Evolutionary conservation across 768 basidiomycete genomes (phyloP), one percentile per base, ranked within the genome.

Genomic region (Lactarius sp.): DNA sequence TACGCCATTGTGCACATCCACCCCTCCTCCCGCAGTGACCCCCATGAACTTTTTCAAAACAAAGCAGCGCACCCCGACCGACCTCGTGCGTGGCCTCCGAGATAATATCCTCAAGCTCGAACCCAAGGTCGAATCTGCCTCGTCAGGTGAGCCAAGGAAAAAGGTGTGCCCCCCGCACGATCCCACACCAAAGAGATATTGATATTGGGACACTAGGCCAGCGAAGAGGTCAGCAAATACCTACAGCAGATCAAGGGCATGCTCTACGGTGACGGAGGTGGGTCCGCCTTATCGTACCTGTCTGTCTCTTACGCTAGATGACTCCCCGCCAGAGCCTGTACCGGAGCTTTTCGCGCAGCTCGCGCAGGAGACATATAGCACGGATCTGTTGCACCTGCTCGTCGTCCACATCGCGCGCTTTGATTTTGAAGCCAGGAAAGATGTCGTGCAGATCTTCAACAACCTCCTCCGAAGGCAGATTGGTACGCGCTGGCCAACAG

Each of bases 31-130:
- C 3, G 7, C 7, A 22, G 34, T 7, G 41, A n/a, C 33, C 41
- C 65, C n/a, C 20, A 95, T 96, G 94, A 95, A 95, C 77, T 95
- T 96, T 80, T 96, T 96, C 86, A 94, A 92, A 79, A 86, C 90
- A 22, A 95, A 92, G 73, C 86, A 84, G 50, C 81, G 91, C 71
- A 89, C 90, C 39, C 94, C 94, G 8, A 85, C 91, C 52, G 94
- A 97, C 72, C 83, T 95, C 67, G 90, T 96, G 37, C 83, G 88
- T 51, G 83, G 87, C 54, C 79, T 95, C 53, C 81, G 86, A 37
- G 94, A 96, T 72, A 83, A 88, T 57, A 83, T 94, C 69, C 83
- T 83, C 67, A 86, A 81, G 73, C 79, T 97, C 60, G 94, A 95
- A 67, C 83, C 83, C 67, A 86, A 81, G 73, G 79, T 97, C 60